Evolutionary conservation across 1,139 yeast species (phyloP), one percentile per base, ranked within the genome.

Genomic region (Sugiyamaella neomexicana): DNA sequence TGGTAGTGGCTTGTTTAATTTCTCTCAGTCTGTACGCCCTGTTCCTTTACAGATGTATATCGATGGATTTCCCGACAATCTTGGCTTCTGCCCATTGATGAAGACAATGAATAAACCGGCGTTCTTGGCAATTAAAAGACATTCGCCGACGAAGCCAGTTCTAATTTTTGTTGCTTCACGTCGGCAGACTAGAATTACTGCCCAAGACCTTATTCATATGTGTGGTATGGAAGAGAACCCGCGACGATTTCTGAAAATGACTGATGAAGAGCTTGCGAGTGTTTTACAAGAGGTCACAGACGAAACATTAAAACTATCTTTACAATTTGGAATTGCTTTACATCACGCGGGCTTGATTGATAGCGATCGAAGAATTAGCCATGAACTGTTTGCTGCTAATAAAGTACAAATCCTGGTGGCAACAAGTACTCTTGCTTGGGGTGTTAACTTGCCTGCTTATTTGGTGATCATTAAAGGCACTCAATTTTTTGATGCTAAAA

Each of bases 61-160:
- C 64, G 99, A 95, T 72, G 99, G 99, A 0, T 95, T 90, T 68
- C 97, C 96, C 1, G 97, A 93, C 64, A 90, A 90, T 64, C 75
- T 91, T 60, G 97, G 97, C 0, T 93, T 91, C 68, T 86, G 96
- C 67, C 97, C 98, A 1, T 77, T 93, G 63, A 95, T 95, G 99
- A 91, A 90, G 69, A 86, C 95, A 23, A 95, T 95, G 99, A 95
- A 95, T 71, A 90, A 90, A 65, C 99, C 99, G 0, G 96, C 97
- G 0, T 95, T 89, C 64, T 82, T 88, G 86, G 97, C 99, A 0
- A 93, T 95, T 61, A 90, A 91, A 68, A 91, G 90, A 57, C 98
- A 95, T 67, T 89, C 98, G 0, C 97, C 98, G 0, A 75, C 77
- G 6, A 93, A 93, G 68, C 99, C 99, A 0, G 97, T 89, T 0